Evolutionary conservation across 108 stramenopile genomes (phyloP), one percentile per base, ranked within the genome.

Genomic region (Chaetoceros muelleri): DNA sequence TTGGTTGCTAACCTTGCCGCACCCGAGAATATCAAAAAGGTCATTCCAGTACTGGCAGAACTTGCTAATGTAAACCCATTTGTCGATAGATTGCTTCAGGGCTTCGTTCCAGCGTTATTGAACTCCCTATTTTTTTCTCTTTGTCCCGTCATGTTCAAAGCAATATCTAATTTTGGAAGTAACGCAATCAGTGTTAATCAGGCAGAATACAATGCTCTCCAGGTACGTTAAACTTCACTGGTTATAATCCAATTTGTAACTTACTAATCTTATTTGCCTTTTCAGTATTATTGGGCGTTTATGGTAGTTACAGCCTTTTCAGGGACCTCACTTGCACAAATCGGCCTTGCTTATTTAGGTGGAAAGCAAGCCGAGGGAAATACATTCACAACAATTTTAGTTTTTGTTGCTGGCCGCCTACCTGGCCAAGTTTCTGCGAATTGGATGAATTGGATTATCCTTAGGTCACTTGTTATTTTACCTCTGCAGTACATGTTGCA

Each of bases 371-470:
- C 24, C 24, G 66, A 52, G 66, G 88, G 59, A 23, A 48, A 54
- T 53, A 79, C 54, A 30, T 71, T 66, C 46, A 60, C 56, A 55
- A 48, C 28, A 1, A 61, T 86, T 18, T 23, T 86, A 16, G 59
- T 48, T 29, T 53, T 62, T 3, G 78, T 86, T 34, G 87, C 91
- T 2, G 44, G 46, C 24, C 52, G 62, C n/a, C 79, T 88, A 28
- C 91, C 91, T 20, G 63, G 81, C 3, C 56, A 50, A 13, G 66
- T 60, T 17, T 73, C 81, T 44, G 82, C 83, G 2, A 73, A 71
- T 16, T 93, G 91, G 91, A 58, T 89, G 20, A 93, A 93, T 68
- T 93, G 91, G 91, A 85, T 89, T n/a, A 82, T 89, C 47, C 59
- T 86, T 20, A 61, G 87, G 52, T 60, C 74, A 16, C 76, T 69